Evolutionary conservation across 2,329 filamentous ascomycete species (phyloP).

Genomic region (Sphaceloma murrayae): DNA sequence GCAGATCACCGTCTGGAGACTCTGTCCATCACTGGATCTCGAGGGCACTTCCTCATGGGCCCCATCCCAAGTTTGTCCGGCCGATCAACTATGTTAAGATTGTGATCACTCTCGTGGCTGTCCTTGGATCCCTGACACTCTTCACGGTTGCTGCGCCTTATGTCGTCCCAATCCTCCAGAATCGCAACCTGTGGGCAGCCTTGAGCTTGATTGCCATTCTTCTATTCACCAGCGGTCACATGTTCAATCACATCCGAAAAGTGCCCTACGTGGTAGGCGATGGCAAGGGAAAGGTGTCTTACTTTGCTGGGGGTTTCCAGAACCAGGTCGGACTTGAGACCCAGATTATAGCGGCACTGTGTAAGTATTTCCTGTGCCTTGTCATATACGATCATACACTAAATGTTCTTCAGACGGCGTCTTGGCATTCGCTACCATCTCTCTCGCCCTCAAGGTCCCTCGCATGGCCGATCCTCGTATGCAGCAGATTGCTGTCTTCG

Average conservation of each 20-base stretch:
- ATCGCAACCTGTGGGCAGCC: slow-evolving; percentile 88
- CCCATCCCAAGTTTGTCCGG: slow-evolving; percentile 67
- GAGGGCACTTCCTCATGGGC: slow-evolving; percentile 64
- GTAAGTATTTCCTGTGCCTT: slow-evolving; percentile 47
- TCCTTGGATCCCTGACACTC: slow-evolving; percentile 60
- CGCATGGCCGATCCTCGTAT: slow-evolving; percentile 65
- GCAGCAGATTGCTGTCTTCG: slow-evolving; percentile 72
- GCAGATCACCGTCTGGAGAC: slow-evolving; percentile 63
- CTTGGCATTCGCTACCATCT: slow-evolving; percentile 81
- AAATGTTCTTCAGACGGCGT: slow-evolving; percentile 51
- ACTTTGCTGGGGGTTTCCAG: slow-evolving; percentile 87
- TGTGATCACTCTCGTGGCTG: slow-evolving; percentile 55
- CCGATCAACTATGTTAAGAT: slow-evolving; percentile 82
- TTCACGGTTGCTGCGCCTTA: slow-evolving; percentile 66
- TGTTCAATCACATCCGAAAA: slow-evolving; percentile 98
- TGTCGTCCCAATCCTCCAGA: slow-evolving; percentile 71
- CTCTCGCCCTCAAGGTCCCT: slow-evolving; percentile 87
- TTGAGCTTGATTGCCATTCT: slow-evolving; percentile 81
- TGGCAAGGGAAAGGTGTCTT: slow-evolving; percentile 74
- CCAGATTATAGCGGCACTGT: slow-evolving; percentile 86
- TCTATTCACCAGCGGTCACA: slow-evolving; percentile 90
- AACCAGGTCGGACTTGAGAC: slow-evolving; percentile 92
- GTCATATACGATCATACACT: slow-evolving; percentile 18
- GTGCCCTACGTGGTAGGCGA: slow-evolving; percentile 85
- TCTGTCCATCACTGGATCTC: slow-evolving; percentile 68